These are phyloP conservation scores for Russula griseocarnosa DNA, from an alignment of 768 basidiomycete genomes.

Conservation along the genomic window DNA sequence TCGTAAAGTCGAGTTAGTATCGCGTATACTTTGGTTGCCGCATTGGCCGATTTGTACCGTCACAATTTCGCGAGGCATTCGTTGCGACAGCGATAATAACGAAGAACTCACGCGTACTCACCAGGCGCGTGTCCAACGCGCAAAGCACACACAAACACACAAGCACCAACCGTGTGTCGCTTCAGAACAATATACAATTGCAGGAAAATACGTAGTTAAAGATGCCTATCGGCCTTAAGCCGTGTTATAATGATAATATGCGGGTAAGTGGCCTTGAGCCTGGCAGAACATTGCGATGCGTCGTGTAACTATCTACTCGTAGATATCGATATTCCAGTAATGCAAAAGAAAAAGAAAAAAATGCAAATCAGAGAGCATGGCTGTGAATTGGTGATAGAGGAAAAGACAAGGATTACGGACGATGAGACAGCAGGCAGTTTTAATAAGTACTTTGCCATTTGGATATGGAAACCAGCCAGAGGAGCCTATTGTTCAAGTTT, in stretches of 20 bases:
- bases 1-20: slow-evolving; percentile 24
- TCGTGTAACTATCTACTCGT: slow-evolving; percentile 20
- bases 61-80: slow-evolving; percentile 81
- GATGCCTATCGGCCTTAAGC: slow-evolving; percentile 28
- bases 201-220: slow-evolving; percentile 23
- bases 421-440: slow-evolving; percentile 1
- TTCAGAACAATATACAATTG: slow-evolving; percentile 22
- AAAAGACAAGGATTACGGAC: slow-evolving; percentile 6
- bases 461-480: slow-evolving; percentile 3
- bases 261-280: slow-evolving; percentile 27
- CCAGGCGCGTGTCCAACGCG: background rate
- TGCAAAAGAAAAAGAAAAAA: slow-evolving; percentile 13
- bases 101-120: background rate
- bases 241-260: slow-evolving; percentile 30
- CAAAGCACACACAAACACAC: background rate
- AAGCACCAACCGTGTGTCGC: background rate
- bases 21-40: slow-evolving; percentile 73
- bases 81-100: background rate
- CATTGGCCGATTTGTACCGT: slow-evolving; percentile 87
- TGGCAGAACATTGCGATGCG: slow-evolving; percentile 17
- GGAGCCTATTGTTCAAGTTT: slow-evolving; percentile 1
- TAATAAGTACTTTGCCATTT: slow-evolving; percentile 6
- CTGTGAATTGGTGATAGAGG: slow-evolving; percentile 6
- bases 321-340: slow-evolving; percentile 26
- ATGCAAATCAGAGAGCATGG: slow-evolving; percentile 17